phyloP scores from a whole-genome alignment of 257 asterid genomes.

The Jacaranda mimosifolia region DNA sequence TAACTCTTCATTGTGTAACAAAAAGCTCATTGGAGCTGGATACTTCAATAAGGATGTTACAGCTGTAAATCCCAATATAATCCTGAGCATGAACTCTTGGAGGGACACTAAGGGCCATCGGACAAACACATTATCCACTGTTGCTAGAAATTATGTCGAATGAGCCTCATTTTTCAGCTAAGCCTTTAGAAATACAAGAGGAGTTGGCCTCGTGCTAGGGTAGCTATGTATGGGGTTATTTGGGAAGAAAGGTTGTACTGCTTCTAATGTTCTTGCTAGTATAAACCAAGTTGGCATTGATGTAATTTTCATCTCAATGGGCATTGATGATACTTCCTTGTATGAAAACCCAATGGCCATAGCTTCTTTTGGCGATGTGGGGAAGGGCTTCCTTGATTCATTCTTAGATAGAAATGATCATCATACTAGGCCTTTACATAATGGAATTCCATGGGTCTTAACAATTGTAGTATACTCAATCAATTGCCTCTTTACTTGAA shows the following conservation, averaged over 20 bases:
- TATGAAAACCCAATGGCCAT: slow-evolving; percentile 50
- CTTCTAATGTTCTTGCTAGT: slow-evolving; percentile 61
- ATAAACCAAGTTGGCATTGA: slow-evolving; percentile 47
- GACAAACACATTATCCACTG: slow-evolving; percentile 60
- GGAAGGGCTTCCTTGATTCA: slow-evolving; percentile 52
- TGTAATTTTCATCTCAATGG: slow-evolving; percentile 46
- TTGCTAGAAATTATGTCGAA: slow-evolving; percentile 49
- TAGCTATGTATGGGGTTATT: slow-evolving; percentile 54
- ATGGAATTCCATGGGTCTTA: slow-evolving; percentile 57
- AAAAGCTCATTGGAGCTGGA: slow-evolving; percentile 53
- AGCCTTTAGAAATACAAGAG: slow-evolving; percentile 53
- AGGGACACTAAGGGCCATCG: slow-evolving; percentile 58
- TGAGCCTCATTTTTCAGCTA: slow-evolving; percentile 57
- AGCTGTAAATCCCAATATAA: slow-evolving; percentile 42
- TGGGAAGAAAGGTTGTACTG: slow-evolving; percentile 8
- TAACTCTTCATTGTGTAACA: slow-evolving; percentile 53
- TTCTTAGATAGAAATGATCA: slow-evolving; percentile 47
- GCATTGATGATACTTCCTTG: slow-evolving; percentile 35
- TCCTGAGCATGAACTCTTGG: slow-evolving; percentile 44
- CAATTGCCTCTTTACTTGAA: slow-evolving; percentile 45
- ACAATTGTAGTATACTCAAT: not conserved
- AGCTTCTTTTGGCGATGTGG: slow-evolving; percentile 60
- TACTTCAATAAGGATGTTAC: slow-evolving; percentile 53
- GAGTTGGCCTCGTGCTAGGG: slow-evolving; percentile 52
- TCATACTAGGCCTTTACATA: slow-evolving; percentile 35